Percentiles rank a stretch among this genome's conserved stretches.
phyloP scores from a whole-genome alignment of 2,329 filamentous ascomycete species.

The Knufia petricola region DNA sequence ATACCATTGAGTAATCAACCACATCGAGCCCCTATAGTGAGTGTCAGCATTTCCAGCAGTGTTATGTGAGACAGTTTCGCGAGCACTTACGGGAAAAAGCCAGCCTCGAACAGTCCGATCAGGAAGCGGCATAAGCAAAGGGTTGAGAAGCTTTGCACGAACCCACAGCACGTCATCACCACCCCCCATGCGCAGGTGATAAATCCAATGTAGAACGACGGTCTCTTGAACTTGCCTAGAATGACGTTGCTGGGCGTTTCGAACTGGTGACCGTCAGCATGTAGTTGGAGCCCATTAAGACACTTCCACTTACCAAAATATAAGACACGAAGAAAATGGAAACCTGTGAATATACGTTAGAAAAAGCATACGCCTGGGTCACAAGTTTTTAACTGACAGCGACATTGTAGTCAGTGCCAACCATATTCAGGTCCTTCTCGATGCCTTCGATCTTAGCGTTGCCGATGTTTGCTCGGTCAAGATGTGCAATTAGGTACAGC shows the following conservation, averaged over 20 bases:
- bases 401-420: slow-evolving; percentile 41
- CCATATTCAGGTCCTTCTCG: slow-evolving; percentile 52
- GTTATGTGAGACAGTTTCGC: neutral
- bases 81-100: slow-evolving; percentile 1
- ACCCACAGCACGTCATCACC: slow-evolving; percentile 2
- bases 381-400: neutral
- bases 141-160: neutral
- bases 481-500: slow-evolving; percentile 33
- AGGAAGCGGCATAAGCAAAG: neutral
- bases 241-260: slow-evolving; percentile 5
- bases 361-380: neutral
- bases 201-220: slow-evolving; percentile 1
- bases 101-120: slow-evolving; percentile 3
- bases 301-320: slow-evolving; percentile 10
- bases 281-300: neutral
- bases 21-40: neutral
- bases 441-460: slow-evolving; percentile 55
- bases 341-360: neutral
- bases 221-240: slow-evolving; percentile 2
- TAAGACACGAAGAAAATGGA: slow-evolving; percentile 22
- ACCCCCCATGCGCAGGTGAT: neutral
- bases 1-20: slow-evolving; percentile 5
- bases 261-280: neutral
- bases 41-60: neutral
- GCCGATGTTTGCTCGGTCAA: slow-evolving; percentile 59